phyloP scores from a whole-genome alignment of 495 filamentous ascomycete species.

The Zalerion maritima region DNA sequence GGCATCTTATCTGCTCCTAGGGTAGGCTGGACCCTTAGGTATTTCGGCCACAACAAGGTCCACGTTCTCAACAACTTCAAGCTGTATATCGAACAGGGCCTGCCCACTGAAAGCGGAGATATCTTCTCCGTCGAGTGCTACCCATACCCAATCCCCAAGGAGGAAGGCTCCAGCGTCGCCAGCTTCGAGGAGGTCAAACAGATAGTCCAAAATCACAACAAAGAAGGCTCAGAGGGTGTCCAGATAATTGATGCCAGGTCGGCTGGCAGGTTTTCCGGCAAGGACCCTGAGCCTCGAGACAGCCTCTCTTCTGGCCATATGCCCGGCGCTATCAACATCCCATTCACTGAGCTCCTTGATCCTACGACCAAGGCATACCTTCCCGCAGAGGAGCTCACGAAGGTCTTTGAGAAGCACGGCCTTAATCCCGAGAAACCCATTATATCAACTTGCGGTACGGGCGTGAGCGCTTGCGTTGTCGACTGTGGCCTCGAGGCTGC shows the following conservation, averaged over 20 bases:
- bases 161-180: slow-evolving; percentile 33
- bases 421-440: slow-evolving; percentile 73
- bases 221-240: slow-evolving; percentile 64
- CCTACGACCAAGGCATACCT: slow-evolving; percentile 67
- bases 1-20: slow-evolving; percentile 90
- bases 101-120: slow-evolving; percentile 67
- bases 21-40: slow-evolving; percentile 80
- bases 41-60: slow-evolving; percentile 82
- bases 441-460: slow-evolving; percentile 82
- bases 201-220: slow-evolving; percentile 56
- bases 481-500: slow-evolving; percentile 76
- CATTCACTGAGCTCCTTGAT: slow-evolving; percentile 67
- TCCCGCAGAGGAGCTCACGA: slow-evolving; percentile 51
- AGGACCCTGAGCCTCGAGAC: slow-evolving; percentile 71
- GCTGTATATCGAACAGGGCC: slow-evolving; percentile 69
- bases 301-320: slow-evolving; percentile 87
- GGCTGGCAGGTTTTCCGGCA: slow-evolving; percentile 63
- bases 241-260: slow-evolving; percentile 87
- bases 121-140: slow-evolving; percentile 44
- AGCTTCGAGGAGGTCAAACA: slow-evolving; percentile 67
- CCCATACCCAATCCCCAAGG: slow-evolving; percentile 36
- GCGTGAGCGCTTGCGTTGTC: slow-evolving; percentile 85
- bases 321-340: slow-evolving; percentile 72
- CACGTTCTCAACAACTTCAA: slow-evolving; percentile 91
- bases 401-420: slow-evolving; percentile 62